Percentiles rank a stretch among this genome's conserved stretches.
Conservation (phyloP, 352 stramenopile species). For the Pythium monospermum region DNA sequence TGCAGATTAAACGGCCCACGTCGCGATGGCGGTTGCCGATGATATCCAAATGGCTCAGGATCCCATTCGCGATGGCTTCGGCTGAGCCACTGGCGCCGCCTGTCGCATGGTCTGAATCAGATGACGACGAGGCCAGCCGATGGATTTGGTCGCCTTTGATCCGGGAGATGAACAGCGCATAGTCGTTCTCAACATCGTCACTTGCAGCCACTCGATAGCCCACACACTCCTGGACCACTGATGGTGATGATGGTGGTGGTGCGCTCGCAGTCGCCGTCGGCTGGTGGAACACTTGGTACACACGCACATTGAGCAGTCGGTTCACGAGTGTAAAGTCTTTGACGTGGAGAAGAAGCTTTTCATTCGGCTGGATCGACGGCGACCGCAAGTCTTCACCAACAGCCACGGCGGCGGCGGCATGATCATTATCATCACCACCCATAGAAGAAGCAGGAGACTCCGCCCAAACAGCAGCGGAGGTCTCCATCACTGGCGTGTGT, state of each 20-base stretch:
- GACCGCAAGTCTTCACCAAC: not conserved
- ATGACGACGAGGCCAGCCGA: constrained; percentile 20
- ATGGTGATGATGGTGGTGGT: constrained; percentile 1
- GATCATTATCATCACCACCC: no score
- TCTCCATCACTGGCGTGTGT: no score
- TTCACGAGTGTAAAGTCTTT: constrained; percentile 10
- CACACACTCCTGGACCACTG: constrained; percentile 7
- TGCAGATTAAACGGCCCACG: constrained; percentile 49
- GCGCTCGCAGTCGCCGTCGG: not conserved
- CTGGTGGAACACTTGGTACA: constrained; percentile 17
- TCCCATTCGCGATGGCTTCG: constrained; percentile 39
- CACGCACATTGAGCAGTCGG: constrained; percentile 16
- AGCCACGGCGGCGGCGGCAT: not conserved
- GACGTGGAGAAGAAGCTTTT: constrained; percentile 13
- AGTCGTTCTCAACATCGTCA: constrained; percentile 69
- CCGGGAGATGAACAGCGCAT: constrained; percentile 43
- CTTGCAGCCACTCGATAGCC: constrained; percentile 49
- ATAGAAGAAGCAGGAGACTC: no score
- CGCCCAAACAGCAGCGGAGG: no score
- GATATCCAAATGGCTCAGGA: constrained; percentile 55
- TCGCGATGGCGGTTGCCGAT: constrained; percentile 64
- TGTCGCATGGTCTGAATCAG: not conserved
- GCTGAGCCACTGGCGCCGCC: not conserved
- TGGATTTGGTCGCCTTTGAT: constrained; percentile 47
- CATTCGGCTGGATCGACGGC: constrained; percentile 8